Percentiles rank a stretch among this genome's conserved stretches.
phyloP scores from a whole-genome alignment of 148 eudicot genomes.

The Drosera capensis region DNA sequence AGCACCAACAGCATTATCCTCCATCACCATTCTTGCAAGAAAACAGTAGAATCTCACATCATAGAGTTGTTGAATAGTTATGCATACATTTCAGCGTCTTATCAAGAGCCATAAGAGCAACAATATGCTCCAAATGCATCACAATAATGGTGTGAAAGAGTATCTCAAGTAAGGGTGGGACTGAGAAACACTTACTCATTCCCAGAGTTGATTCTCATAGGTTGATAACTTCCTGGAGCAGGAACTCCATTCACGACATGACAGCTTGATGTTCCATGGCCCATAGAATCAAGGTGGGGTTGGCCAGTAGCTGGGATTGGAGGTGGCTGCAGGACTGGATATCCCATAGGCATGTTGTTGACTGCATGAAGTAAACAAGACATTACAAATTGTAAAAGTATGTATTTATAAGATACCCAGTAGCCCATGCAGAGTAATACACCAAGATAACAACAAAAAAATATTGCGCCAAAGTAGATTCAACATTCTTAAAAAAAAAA shows the following conservation, averaged over 20 bases:
- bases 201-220: constrained; percentile 82
- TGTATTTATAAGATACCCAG: not conserved
- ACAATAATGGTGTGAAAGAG: no score
- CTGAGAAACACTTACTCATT: constrained; percentile 53
- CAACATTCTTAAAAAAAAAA: no score
- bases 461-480: no score
- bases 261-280: constrained; percentile 57
- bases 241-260: constrained; percentile 97
- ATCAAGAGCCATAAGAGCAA: no score
- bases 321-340: constrained; percentile 84
- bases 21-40: constrained; percentile 49
- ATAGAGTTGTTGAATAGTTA: no score
- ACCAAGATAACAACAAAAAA: no score
- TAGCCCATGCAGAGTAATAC: no score
- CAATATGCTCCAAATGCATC: no score
- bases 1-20: constrained; percentile 36
- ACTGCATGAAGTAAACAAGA: constrained; percentile 28
- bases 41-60: constrained; percentile 5
- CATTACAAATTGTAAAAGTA: not conserved
- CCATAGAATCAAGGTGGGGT: constrained; percentile 79
- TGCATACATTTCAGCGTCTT: not conserved
- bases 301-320: constrained; percentile 75
- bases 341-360: constrained; percentile 95
- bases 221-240: constrained; percentile 72
- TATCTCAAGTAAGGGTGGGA: not conserved